phyloP scores from a whole-genome alignment of 768 basidiomycete species.

The Russula ochroleuca region DNA sequence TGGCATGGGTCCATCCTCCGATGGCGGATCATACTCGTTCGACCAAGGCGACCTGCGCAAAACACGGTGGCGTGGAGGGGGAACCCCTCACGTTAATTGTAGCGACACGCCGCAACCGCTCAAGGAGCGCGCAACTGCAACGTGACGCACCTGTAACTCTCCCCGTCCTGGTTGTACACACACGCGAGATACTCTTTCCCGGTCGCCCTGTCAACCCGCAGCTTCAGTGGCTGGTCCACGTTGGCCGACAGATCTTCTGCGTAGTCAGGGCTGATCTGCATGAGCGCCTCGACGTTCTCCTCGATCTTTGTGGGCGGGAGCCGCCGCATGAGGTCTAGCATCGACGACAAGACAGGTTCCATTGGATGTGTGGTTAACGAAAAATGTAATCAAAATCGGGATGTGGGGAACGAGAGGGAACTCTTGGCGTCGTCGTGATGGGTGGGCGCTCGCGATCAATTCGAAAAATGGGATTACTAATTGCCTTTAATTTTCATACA shows the following conservation, averaged over 20 bases:
- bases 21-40: constrained; percentile 88
- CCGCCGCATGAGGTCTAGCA: constrained; percentile 93
- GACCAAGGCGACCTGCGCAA: constrained; percentile 89
- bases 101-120: neutral
- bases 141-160: constrained; percentile 70
- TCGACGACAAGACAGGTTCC: constrained; percentile 74
- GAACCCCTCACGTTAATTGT: neutral
- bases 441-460: too few species aligned
- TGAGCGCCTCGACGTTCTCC: constrained; percentile 79
- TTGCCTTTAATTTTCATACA: too few species aligned
- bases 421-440: neutral
- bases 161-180: constrained; percentile 90
- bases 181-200: constrained; percentile 90
- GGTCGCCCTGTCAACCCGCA: constrained; percentile 71
- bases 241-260: constrained; percentile 93
- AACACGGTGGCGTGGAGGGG: neutral
- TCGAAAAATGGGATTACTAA: neutral
- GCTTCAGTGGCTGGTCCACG: constrained; percentile 89
- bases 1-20: constrained; percentile 86
- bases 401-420: neutral
- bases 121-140: neutral
- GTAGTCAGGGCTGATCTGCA: constrained; percentile 83
- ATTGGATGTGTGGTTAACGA: constrained; percentile 42
- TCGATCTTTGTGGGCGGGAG: constrained; percentile 89
- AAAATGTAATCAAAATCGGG: neutral